Conservation (phyloP, 2,329 filamentous ascomycete genomes). For the Pezicula rhizophila region DNA sequence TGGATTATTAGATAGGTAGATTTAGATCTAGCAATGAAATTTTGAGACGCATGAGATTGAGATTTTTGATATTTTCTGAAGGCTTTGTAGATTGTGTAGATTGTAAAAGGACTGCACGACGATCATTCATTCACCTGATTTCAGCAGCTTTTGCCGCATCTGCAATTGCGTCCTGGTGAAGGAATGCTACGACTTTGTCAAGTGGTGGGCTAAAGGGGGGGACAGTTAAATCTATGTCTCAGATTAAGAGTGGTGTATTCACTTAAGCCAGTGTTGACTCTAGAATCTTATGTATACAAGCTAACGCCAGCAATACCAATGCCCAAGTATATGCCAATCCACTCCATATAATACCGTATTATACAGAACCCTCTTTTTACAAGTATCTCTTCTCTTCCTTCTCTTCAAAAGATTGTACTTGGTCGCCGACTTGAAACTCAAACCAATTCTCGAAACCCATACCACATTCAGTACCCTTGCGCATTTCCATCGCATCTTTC, state of each 20-base stretch:
- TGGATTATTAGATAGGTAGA: conserved; percentile 9
- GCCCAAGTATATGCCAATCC: background rate
- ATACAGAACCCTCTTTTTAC: conserved; percentile 12
- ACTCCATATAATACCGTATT: background rate
- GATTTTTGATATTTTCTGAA: conserved; percentile 10
- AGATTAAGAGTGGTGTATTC: background rate
- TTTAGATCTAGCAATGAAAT: too few species aligned
- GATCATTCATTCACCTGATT: too few species aligned
- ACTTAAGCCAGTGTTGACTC: background rate
- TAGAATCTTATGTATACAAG: background rate
- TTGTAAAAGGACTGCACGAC: too few species aligned
- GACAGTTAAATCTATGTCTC: too few species aligned
- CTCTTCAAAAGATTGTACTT: conserved; percentile 83
- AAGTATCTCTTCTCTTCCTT: conserved; percentile 54
- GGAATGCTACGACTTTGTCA: conserved; percentile 42
- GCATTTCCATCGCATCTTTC: conserved; percentile 84
- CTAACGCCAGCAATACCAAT: background rate
- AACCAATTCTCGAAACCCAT: conserved; percentile 78
- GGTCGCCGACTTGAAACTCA: conserved; percentile 73
- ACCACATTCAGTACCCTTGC: conserved; percentile 90
- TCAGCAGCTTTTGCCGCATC: conserved; percentile 34
- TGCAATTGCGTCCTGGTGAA: conserved; percentile 38
- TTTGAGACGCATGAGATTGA: too few species aligned
- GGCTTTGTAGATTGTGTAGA: too few species aligned
- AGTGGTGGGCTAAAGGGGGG: conserved; percentile 33